Evolutionary conservation across 1,284 basidiomycete genomes (phyloP).

Genomic region (Cystobasidium sp.): DNA sequence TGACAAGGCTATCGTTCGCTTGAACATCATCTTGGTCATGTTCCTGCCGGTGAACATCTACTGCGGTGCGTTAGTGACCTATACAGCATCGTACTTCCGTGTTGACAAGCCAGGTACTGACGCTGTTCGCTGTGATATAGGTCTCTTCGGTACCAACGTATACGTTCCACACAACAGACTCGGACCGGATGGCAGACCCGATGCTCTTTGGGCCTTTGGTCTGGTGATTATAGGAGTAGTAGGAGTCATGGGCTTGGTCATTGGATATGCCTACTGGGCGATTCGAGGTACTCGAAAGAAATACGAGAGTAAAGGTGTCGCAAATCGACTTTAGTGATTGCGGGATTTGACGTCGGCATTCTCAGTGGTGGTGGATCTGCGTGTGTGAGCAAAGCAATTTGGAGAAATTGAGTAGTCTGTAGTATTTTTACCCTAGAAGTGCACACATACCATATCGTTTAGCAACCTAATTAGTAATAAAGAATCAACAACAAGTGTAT

Average conservation of each 20-base stretch:
- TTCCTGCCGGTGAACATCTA: constrained; percentile 70
- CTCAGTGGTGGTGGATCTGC: no score
- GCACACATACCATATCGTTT: no score
- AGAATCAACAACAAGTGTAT: no score
- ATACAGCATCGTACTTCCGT: no score
- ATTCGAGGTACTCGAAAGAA: constrained; percentile 46
- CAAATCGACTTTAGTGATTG: constrained; percentile 11
- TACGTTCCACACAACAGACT: constrained; percentile 58
- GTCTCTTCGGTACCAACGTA: constrained; percentile 69
- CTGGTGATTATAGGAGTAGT: constrained; percentile 54
- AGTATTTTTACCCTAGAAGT: no score
- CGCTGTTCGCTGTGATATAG: constrained; percentile 57
- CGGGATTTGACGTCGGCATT: background rate
- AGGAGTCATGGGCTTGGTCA: constrained; percentile 50
- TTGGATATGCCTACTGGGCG: constrained; percentile 51
- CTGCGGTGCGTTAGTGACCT: no score
- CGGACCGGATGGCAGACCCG: constrained; percentile 51
- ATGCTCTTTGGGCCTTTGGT: constrained; percentile 55
- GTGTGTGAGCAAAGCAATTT: no score
- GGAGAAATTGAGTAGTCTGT: no score
- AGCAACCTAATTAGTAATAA: no score
- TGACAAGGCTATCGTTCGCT: constrained; percentile 69
- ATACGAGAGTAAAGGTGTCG: constrained; percentile 28
- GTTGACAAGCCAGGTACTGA: background rate
- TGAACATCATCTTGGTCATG: constrained; percentile 71